A percentile compares a stretch with the other conserved stretches of the same genome.
phyloP scores from a whole-genome alignment of 441 rosid genomes.

The Biscutella laevigata region DNA sequence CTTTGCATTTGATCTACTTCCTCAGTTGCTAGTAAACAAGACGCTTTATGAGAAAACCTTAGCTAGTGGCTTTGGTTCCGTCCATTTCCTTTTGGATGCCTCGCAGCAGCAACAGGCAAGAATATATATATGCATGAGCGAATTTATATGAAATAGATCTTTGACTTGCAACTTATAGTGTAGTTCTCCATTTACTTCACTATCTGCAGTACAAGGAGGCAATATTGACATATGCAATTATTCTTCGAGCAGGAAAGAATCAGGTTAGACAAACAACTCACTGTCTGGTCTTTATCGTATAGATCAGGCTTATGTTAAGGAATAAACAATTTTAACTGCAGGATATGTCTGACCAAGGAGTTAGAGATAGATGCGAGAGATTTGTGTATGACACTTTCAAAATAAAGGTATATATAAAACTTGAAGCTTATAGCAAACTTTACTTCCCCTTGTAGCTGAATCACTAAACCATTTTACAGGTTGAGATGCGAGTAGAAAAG shows the following conservation, averaged over 20 bases:
- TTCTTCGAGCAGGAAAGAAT: constrained; percentile 52
- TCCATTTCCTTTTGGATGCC: constrained; percentile 93
- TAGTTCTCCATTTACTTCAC: constrained; percentile 3
- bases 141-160: background rate
- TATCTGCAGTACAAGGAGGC: constrained; percentile 88
- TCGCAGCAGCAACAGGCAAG: constrained; percentile 91
- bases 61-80: constrained; percentile 95
- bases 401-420: constrained; percentile 42
- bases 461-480: constrained; percentile 35
- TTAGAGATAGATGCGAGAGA: constrained; percentile 75
- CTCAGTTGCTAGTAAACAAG: constrained; percentile 84
- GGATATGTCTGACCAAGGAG: constrained; percentile 35
- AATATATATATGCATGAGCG: constrained; percentile 9
- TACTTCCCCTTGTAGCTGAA: constrained; percentile 4
- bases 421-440: background rate
- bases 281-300: background rate
- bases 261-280: constrained; percentile 45
- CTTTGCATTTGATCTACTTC: constrained; percentile 7
- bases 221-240: constrained; percentile 71
- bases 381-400: constrained; percentile 56
- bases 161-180: background rate
- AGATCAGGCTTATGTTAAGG: constrained; percentile 4
- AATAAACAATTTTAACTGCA: constrained; percentile 23
- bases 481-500: constrained; percentile 78
- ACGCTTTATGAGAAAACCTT: constrained; percentile 91